Percentiles rank a stretch among this genome's conserved stretches.
Evolutionary conservation across 768 basidiomycete species (phyloP).

Genomic region (Trametes cingulata): DNA sequence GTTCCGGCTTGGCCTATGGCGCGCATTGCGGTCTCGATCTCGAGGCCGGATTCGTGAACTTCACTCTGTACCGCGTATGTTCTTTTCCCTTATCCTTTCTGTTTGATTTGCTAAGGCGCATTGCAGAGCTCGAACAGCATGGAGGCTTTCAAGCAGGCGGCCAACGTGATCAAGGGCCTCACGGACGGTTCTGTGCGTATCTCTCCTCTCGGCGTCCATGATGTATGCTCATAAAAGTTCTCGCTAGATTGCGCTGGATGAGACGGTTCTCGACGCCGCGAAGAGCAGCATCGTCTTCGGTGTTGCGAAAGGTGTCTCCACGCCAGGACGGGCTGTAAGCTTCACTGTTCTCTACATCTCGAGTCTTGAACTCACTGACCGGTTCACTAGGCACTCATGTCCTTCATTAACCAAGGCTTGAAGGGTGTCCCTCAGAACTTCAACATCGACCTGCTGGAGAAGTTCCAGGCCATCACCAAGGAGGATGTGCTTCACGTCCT

Average conservation of each 20-base stretch:
- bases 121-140: conserved; percentile 76
- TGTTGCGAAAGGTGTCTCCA: conserved; percentile 80
- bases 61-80: conserved; percentile 77
- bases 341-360: conserved; percentile 10
- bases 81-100: neutral
- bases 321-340: conserved; percentile 82
- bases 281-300: conserved; percentile 90
- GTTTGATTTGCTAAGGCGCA: conserved; percentile 2
- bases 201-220: neutral
- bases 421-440: conserved; percentile 77
- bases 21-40: conserved; percentile 72
- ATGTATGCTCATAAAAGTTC: conserved; percentile 6
- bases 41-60: conserved; percentile 76
- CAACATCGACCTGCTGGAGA: conserved; percentile 74
- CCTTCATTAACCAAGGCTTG: conserved; percentile 90
- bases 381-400: conserved; percentile 62
- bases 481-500: conserved; percentile 73
- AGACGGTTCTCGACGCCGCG: conserved; percentile 82
- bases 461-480: conserved; percentile 78
- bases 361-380: neutral
- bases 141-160: conserved; percentile 79
- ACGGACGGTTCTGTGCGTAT: conserved; percentile 75
- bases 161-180: conserved; percentile 73
- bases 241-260: conserved; percentile 66
- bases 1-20: conserved; percentile 94